Percentiles rank a stretch among this genome's conserved stretches.
Evolutionary conservation across 192 early-diverging fungal genomes (phyloP).

Genomic region (Backusella tarrabulga): DNA sequence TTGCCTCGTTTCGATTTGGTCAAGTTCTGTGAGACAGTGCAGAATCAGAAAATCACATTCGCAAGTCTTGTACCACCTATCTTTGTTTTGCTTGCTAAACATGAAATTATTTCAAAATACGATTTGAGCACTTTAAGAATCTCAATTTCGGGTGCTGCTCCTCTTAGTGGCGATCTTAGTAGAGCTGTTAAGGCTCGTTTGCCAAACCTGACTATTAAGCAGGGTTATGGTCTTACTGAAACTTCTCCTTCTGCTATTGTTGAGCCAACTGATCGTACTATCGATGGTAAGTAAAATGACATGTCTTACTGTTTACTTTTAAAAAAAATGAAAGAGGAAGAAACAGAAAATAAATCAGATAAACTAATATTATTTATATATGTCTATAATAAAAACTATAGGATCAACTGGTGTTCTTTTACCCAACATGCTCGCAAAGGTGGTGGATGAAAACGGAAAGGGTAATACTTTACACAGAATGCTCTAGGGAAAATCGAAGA

Average conservation of each 20-base stretch:
- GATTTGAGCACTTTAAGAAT: conserved; percentile 52
- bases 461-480: conserved; percentile 22
- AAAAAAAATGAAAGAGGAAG: not conserved
- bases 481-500: not conserved
- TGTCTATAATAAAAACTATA: not conserved
- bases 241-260: conserved; percentile 51
- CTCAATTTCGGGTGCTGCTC: conserved; percentile 66
- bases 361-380: not conserved
- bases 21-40: conserved; percentile 67
- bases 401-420: conserved; percentile 71
- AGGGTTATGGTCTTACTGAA: conserved; percentile 79
- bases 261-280: conserved; percentile 23
- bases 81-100: conserved; percentile 61
- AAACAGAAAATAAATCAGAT: not conserved
- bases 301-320: not conserved
- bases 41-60: conserved; percentile 63
- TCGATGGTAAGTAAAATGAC: conserved; percentile 34
- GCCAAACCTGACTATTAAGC: conserved; percentile 38
- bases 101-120: conserved; percentile 62
- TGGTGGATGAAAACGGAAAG: conserved; percentile 72
- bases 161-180: conserved; percentile 54
- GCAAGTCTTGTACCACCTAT: conserved; percentile 84
- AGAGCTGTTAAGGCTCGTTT: conserved; percentile 34
- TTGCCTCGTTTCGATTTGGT: conserved; percentile 62
- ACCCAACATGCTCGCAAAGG: conserved; percentile 68